Evolutionary conservation across 208 protist genomes (phyloP).

Genomic region (Novymonas esmeraldas): DNA sequence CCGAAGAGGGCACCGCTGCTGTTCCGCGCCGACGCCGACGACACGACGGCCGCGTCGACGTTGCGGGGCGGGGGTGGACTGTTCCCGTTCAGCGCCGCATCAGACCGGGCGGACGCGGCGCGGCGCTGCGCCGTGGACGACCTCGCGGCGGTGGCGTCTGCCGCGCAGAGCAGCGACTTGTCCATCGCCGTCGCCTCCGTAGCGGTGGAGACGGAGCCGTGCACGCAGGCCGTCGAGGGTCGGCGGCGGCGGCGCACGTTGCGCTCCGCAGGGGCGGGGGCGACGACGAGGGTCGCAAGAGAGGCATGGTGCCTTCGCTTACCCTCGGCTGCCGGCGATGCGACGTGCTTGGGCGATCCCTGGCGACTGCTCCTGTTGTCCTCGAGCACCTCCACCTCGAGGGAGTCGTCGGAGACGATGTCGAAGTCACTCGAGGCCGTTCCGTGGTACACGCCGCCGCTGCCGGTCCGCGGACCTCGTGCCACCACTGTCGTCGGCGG

Average conservation of each 20-base stretch:
- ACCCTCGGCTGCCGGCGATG: not conserved
- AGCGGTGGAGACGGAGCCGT: not conserved
- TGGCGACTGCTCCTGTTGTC: not conserved
- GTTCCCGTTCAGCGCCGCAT: not conserved
- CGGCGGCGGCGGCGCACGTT: constrained; percentile 2
- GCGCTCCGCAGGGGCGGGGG: not conserved
- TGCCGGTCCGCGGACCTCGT: not conserved
- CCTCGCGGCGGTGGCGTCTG: not conserved
- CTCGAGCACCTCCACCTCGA: constrained; percentile 34
- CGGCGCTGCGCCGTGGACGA: constrained; percentile 15
- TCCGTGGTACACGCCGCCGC: not conserved
- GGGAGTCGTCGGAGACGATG: constrained; percentile 29
- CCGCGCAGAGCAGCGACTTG: not conserved
- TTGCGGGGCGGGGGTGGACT: not conserved
- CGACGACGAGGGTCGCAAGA: not conserved
- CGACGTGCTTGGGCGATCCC: not conserved
- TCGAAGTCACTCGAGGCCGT: not conserved
- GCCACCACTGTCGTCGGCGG: not conserved
- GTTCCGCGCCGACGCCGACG: too few species aligned
- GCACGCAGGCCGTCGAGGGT: constrained; percentile 24
- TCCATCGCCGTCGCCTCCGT: not conserved
- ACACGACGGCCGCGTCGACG: not conserved
- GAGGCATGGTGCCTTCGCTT: not conserved
- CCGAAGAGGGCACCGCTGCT: too few species aligned
- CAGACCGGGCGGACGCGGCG: constrained; percentile 7